Evolutionary conservation across 371 early-diverging fungal genomes (phyloP).

Genomic region (Mortierella sp.): DNA sequence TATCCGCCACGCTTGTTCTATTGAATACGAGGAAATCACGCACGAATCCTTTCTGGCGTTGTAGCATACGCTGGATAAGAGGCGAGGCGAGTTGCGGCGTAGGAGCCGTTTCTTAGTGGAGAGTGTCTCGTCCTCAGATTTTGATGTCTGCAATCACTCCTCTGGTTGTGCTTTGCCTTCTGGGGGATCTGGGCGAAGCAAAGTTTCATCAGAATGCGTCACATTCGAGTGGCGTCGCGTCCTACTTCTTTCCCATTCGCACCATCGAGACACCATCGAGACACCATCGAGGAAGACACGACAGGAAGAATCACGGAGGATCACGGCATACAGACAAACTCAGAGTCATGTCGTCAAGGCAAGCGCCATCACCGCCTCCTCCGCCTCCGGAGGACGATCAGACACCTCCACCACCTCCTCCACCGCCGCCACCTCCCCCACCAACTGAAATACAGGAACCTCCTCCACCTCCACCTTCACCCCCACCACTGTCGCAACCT

Average conservation of each 20-base stretch:
- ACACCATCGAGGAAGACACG: background rate
- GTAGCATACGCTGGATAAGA: no score
- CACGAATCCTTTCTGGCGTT: no score
- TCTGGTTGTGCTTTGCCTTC: no score
- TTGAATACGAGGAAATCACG: no score
- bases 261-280: background rate
- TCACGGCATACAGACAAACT: background rate
- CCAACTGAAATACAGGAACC: conserved; percentile 2
- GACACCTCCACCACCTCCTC: background rate
- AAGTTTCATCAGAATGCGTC: no score
- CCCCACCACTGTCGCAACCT: background rate
- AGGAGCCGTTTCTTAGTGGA: no score
- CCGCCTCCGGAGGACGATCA: background rate
- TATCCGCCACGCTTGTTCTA: no score
- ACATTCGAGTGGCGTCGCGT: no score
- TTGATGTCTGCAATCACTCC: no score
- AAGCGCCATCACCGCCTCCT: conserved; percentile 1
- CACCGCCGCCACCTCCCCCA: conserved; percentile 1
- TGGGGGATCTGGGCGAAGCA: no score
- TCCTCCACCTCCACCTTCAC: conserved; percentile 9
- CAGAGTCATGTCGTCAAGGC: background rate
- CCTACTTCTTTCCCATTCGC: background rate
- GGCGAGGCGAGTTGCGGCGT: no score
- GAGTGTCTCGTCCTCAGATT: no score
- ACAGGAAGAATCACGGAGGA: background rate